Conservation (phyloP, 805 yeast genomes). For the Ogataea dorogensis region DNA sequence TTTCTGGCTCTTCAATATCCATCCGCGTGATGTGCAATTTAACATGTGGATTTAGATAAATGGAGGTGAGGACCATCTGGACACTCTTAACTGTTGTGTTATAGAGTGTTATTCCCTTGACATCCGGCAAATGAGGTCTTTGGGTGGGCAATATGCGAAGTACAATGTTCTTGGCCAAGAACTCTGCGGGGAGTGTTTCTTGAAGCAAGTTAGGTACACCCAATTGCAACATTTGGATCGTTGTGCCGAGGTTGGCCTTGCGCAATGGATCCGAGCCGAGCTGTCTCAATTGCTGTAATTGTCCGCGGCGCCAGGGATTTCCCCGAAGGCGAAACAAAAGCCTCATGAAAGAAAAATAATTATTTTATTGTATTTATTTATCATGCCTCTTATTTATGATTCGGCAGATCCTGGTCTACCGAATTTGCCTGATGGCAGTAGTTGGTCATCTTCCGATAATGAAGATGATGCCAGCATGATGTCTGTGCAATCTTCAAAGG, state of each 20-base stretch:
- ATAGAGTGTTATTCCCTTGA: conserved; percentile 57
- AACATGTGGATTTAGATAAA: conserved; percentile 52
- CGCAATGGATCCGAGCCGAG: conserved; percentile 26
- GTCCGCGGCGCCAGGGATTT: too few species aligned
- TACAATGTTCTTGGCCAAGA: conserved; percentile 45
- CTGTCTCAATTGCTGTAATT: background rate
- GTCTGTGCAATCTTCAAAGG: conserved; percentile 1
- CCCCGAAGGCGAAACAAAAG: too few species aligned
- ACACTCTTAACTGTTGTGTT: conserved; percentile 56
- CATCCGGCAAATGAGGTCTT: conserved; percentile 51
- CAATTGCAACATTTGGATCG: conserved; percentile 45
- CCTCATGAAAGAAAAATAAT: background rate
- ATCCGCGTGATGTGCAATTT: conserved; percentile 52
- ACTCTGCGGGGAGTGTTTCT: conserved; percentile 41
- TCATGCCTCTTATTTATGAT: conserved; percentile 30
- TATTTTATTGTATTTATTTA: background rate
- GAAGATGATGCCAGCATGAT: background rate
- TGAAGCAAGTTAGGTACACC: conserved; percentile 52
- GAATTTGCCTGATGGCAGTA: conserved; percentile 35
- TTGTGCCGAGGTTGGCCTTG: conserved; percentile 54
- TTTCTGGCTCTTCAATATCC: conserved; percentile 31
- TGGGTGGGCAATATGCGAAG: conserved; percentile 58
- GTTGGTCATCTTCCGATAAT: conserved; percentile 33
- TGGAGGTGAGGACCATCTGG: conserved; percentile 51
- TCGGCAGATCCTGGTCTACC: conserved; percentile 44